These are phyloP conservation scores for Pythium biforme DNA, from an alignment of 352 stramenopile genomes.

Conservation along the genomic window DNA sequence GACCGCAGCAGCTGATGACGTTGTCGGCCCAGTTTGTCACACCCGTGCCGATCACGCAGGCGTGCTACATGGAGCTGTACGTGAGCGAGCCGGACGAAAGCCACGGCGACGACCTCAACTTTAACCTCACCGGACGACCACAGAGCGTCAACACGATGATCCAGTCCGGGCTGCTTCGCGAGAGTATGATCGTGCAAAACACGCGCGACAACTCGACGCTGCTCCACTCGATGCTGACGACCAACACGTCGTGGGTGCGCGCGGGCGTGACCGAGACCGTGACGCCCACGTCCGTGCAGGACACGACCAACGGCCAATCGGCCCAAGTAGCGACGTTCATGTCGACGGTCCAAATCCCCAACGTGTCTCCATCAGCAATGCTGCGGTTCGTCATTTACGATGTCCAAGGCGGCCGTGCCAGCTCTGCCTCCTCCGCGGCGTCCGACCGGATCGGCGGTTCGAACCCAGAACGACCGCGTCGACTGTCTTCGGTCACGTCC, in stretches of 20 bases:
- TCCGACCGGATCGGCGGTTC: slow-evolving; percentile 15
- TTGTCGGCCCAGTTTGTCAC: slow-evolving; percentile 69
- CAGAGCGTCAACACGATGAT: slow-evolving; percentile 75
- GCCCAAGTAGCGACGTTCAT: slow-evolving; percentile 72
- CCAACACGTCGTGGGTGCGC: slow-evolving; percentile 58
- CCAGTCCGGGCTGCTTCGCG: slow-evolving; percentile 63
- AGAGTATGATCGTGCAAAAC: slow-evolving; percentile 54
- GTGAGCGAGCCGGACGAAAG: slow-evolving; percentile 54
- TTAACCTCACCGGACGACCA: slow-evolving; percentile 46
- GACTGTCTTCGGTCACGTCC: slow-evolving; percentile 40
- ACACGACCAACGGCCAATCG: slow-evolving; percentile 2
- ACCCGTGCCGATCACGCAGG: slow-evolving; percentile 54
- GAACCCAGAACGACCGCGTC: slow-evolving; percentile 4
- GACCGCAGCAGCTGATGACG: slow-evolving; percentile 73
- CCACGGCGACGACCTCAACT: slow-evolving; percentile 48
- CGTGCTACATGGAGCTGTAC: slow-evolving; percentile 79
- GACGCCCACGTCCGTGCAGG: slow-evolving; percentile 53
- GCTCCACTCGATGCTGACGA: slow-evolving; percentile 42
- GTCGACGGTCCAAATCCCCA: slow-evolving; percentile 75
- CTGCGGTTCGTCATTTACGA: slow-evolving; percentile 84
- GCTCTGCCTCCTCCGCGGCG: slow-evolving; percentile 24
- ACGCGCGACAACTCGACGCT: slow-evolving; percentile 20
- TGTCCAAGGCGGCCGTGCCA: slow-evolving; percentile 43
- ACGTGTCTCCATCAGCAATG: slow-evolving; percentile 59
- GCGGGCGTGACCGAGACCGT: slow-evolving; percentile 80